Evolutionary conservation across 202 grass and related monocot species (phyloP), one percentile per base, ranked within the genome.

Genomic region (Panicum hallii): DNA sequence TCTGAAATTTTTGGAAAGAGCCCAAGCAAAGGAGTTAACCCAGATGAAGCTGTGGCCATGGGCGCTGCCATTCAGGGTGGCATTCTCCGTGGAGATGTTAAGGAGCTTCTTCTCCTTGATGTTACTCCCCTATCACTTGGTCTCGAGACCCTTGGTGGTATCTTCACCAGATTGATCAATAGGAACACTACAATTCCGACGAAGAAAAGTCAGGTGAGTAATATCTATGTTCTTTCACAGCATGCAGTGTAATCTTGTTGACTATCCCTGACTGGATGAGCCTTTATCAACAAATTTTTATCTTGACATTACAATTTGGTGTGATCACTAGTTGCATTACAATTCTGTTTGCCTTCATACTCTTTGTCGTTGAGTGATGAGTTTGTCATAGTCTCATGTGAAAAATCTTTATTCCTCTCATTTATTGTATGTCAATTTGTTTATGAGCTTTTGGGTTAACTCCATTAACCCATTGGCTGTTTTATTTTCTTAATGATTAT

Each of bases 131-230:
- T 97, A 45, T 97, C 95, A 63, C 95, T 97, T 86, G 92, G 92
- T 83, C 91, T 95, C n/a, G 95, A 95, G 72, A 98, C 95, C 41
- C 95, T 98, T 60, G 95, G 95, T 20, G 92, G 95, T 65, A 93
- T 98, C 50, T 98, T 98, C 69, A 95, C 90, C 32, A 93, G 90
- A 72, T 79, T 95, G 55, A 98, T 98, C 76, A 98, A 70, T 76
- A 85, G 95, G 82, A 98, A 98, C 79, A 95, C 95, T 78, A 98
- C 90, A 52, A 98, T 98, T 77, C 95, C 95, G 73, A 98, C 95
- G 28, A 97, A 95, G 85, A 95, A 95, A 85, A 97, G 95, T 23
- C 92, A 95, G 89, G 95, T 94, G 17, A 53, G 47, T 53, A 16
- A 36, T 52, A 1, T 42, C 3, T 57, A 22, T 57, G 20, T 22